Conservation (phyloP, 345 rosid species). For the Citrus cavaleriei region DNA sequence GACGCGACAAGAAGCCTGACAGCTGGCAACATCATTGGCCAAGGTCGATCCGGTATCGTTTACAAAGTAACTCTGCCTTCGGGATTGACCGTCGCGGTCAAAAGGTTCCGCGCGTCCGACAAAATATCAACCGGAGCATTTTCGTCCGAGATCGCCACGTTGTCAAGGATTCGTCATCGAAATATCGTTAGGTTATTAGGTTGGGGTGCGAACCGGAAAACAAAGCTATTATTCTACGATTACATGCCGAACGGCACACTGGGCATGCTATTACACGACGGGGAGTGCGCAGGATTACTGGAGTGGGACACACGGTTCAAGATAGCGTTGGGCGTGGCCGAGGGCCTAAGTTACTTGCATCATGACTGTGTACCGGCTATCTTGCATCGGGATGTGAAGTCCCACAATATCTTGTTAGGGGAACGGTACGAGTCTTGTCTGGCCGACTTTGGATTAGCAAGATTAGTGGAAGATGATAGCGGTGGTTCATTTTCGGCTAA, state of each 20-base stretch:
- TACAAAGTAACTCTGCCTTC: constrained; percentile 55
- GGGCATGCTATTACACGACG: constrained; percentile 56
- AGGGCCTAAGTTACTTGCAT: constrained; percentile 78
- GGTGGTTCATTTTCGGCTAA: constrained; percentile 39
- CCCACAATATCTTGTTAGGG: constrained; percentile 68
- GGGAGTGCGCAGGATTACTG: constrained; percentile 18
- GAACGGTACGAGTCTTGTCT: constrained; percentile 62
- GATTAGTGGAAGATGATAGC: constrained; percentile 50
- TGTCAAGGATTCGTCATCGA: constrained; percentile 84
- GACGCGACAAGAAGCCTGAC: constrained; percentile 53
- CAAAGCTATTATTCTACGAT: constrained; percentile 67
- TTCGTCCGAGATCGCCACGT: constrained; percentile 67
- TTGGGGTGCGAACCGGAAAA: constrained; percentile 69
- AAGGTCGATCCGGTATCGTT: constrained; percentile 80
- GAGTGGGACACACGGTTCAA: constrained; percentile 74
- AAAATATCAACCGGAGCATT: constrained; percentile 56
- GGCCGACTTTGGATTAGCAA: constrained; percentile 86
- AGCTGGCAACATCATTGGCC: constrained; percentile 61
- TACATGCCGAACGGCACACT: constrained; percentile 69
- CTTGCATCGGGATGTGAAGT: constrained; percentile 83
- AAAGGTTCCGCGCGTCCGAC: constrained; percentile 52
- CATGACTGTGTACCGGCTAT: constrained; percentile 84
- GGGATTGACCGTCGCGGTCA: constrained; percentile 59
- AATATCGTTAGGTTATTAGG: constrained; percentile 79
- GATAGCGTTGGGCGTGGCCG: constrained; percentile 72